phyloP scores from a whole-genome alignment of 345 rosid species.

The Pistacia integerrima region DNA sequence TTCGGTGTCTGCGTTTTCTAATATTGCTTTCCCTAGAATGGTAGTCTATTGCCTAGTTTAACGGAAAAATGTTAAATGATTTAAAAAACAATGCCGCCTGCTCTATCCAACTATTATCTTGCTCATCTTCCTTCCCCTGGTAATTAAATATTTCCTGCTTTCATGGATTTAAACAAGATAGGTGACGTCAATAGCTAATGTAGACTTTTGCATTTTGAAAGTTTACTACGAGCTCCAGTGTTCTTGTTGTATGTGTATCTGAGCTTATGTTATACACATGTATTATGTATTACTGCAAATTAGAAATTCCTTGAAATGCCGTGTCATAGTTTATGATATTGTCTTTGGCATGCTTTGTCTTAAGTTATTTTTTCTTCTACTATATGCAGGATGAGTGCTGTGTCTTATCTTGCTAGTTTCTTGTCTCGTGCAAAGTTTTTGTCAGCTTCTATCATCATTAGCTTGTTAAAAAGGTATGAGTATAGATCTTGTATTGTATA shows the following conservation, averaged over 20 bases:
- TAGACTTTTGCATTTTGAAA: not conserved
- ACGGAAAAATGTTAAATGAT: not conserved
- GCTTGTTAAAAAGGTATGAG: slow-evolving; percentile 58
- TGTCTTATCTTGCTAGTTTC: slow-evolving; percentile 89
- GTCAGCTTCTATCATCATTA: slow-evolving; percentile 46
- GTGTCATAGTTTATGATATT: not conserved
- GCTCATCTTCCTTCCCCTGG: not conserved
- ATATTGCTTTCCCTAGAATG: not conserved
- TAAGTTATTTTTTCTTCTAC: slow-evolving; percentile 8
- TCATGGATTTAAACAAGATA: not conserved
- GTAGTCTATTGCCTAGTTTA: not conserved
- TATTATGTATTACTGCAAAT: not conserved
- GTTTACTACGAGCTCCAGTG: not conserved
- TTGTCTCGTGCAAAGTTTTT: slow-evolving; percentile 83
- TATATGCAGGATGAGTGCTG: slow-evolving; percentile 84
- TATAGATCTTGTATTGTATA: not conserved
- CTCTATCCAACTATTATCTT: not conserved
- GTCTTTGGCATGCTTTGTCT: not conserved
- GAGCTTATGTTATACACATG: no score
- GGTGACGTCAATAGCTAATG: not conserved
- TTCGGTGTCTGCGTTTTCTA: not conserved
- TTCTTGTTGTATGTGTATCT: no score
- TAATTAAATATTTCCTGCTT: not conserved
- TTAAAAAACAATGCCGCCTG: not conserved
- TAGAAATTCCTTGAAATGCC: not conserved